Evolutionary conservation across 2,329 filamentous ascomycete genomes (phyloP).

Genomic region (Fusarium decemcellulare): DNA sequence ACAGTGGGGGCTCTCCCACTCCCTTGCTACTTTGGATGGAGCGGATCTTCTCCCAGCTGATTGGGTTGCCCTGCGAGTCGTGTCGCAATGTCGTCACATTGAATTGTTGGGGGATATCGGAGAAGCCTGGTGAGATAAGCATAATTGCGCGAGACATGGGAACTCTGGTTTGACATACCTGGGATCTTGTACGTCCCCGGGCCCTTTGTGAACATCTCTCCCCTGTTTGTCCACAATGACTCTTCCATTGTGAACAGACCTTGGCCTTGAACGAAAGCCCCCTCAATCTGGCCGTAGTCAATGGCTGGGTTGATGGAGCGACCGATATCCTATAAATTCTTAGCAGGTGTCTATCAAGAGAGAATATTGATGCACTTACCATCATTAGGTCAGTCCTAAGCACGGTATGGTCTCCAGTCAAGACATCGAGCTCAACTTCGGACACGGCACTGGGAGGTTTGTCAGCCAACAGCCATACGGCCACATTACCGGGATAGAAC

Average conservation of each 20-base stretch:
- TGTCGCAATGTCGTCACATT: background rate
- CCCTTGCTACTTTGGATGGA: conserved; percentile 2
- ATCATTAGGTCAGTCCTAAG: conserved; percentile 2
- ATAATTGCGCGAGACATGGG: no score
- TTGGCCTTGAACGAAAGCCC: background rate
- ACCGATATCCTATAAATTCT: background rate
- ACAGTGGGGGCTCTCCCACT: background rate
- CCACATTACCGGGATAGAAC: background rate
- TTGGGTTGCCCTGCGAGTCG: background rate
- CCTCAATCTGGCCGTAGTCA: conserved; percentile 5
- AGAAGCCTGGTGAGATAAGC: background rate
- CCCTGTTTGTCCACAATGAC: background rate
- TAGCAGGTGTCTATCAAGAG: background rate
- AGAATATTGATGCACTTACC: background rate
- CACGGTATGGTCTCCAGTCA: background rate
- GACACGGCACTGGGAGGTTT: background rate
- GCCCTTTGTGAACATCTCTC: conserved; percentile 1
- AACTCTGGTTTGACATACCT: background rate
- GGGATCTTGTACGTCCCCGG: conserved; percentile 3
- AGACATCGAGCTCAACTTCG: background rate
- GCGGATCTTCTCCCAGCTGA: conserved; percentile 1
- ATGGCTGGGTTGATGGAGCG: background rate
- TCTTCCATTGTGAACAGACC: conserved; percentile 2
- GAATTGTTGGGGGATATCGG: background rate
- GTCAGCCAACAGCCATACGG: background rate